phyloP scores from a whole-genome alignment of 768 basidiomycete species.

The Panaeolus papilionaceus region DNA sequence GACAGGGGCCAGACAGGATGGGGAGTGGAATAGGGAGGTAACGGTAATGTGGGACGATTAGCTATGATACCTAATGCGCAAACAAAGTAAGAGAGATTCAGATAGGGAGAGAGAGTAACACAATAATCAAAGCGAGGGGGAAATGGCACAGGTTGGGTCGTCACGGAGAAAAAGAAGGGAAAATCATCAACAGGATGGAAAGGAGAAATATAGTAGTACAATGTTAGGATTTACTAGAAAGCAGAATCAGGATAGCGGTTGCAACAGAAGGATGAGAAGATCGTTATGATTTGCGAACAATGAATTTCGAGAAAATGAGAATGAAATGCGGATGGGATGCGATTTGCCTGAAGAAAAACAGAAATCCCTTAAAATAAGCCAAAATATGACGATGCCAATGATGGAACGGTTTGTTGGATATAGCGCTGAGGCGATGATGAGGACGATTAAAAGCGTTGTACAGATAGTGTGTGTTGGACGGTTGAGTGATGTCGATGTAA shows the following conservation, averaged over 20 bases:
- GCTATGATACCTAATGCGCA: conserved; percentile 13
- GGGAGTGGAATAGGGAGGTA: conserved; percentile 3
- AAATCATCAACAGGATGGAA: background rate
- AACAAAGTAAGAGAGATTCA: conserved; percentile 2
- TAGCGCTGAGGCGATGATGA: conserved; percentile 7
- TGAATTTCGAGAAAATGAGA: conserved; percentile 2
- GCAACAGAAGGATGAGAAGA: conserved; percentile 4
- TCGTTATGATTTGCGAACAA: conserved; percentile 11
- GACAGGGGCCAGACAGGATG: background rate
- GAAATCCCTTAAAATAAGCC: conserved; percentile 13
- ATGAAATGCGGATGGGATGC: conserved; percentile 13
- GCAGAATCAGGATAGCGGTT: conserved; percentile 13
- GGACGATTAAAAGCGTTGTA: conserved; percentile 12
- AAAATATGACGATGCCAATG: conserved; percentile 10
- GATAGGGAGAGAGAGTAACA: conserved; percentile 5
- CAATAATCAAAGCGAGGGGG: conserved; percentile 1
- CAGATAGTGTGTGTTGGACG: conserved; percentile 8
- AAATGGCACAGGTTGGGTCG: conserved; percentile 1
- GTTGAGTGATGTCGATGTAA: conserved; percentile 9
- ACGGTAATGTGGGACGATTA: conserved; percentile 12
- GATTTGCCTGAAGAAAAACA: conserved; percentile 9
- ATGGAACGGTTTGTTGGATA: conserved; percentile 12
- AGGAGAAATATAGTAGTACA: conserved; percentile 8
- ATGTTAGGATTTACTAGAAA: conserved; percentile 12
- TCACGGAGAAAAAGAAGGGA: background rate